Conservation (phyloP, 2,329 filamentous ascomycete species). For the Paraphoma sp. region DNA sequence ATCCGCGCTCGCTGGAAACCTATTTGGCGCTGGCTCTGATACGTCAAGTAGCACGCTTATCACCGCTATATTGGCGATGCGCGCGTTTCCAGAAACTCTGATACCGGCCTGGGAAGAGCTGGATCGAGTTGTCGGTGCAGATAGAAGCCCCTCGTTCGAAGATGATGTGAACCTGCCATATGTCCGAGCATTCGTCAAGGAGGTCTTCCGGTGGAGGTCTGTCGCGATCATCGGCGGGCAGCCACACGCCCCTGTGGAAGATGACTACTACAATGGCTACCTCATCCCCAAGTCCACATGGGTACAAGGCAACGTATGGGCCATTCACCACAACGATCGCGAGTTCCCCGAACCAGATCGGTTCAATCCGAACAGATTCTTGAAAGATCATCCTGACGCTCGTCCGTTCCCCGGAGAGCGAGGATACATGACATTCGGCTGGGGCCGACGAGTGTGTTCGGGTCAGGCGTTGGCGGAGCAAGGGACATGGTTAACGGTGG, state of each 20-base stretch:
- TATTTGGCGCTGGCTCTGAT: slow-evolving; percentile 44
- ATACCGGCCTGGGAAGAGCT: slow-evolving; percentile 41
- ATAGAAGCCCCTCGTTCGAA: slow-evolving; percentile 43
- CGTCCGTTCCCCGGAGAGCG: slow-evolving; percentile 49
- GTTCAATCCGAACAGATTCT: slow-evolving; percentile 43
- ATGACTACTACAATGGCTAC: slow-evolving; percentile 48
- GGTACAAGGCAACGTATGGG: slow-evolving; percentile 51
- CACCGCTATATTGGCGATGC: slow-evolving; percentile 43
- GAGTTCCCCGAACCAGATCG: slow-evolving; percentile 47
- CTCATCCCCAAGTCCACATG: slow-evolving; percentile 50
- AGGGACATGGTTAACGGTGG: slow-evolving; percentile 65
- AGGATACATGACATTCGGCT: slow-evolving; percentile 63
- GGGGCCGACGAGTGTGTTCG: slow-evolving; percentile 64
- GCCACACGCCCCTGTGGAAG: slow-evolving; percentile 42
- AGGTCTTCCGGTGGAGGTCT: slow-evolving; percentile 44
- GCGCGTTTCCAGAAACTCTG: slow-evolving; percentile 40
- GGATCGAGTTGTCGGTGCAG: slow-evolving; percentile 38
- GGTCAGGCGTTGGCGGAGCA: slow-evolving; percentile 67
- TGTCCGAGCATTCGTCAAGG: slow-evolving; percentile 49
- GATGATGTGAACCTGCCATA: slow-evolving; percentile 41
- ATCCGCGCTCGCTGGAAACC: slow-evolving; percentile 38
- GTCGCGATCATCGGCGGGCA: slow-evolving; percentile 46
- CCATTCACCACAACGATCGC: slow-evolving; percentile 48
- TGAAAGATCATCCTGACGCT: slow-evolving; percentile 36
- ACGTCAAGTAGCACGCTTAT: slow-evolving; percentile 44